Evolutionary conservation across 257 asterid genomes (phyloP).

Genomic region (Solanum clarkiae): DNA sequence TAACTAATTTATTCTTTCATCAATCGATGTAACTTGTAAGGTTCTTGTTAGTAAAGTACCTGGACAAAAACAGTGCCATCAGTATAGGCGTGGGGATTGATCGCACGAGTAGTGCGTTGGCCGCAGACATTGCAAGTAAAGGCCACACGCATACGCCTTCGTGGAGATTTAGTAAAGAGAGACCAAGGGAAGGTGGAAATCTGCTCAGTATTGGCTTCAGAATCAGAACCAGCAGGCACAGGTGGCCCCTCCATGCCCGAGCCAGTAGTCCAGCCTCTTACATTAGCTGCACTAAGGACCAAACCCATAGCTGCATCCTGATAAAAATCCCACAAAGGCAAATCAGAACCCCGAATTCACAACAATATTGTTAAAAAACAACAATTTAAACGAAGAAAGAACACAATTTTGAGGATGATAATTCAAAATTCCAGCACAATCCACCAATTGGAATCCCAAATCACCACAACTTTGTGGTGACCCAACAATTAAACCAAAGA

Average conservation of each 20-base stretch:
- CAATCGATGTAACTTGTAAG: neutral
- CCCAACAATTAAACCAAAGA: neutral
- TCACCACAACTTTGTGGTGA: neutral
- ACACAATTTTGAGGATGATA: neutral
- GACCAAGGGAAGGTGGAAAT: slow-evolving; percentile 96
- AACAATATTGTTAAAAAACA: neutral
- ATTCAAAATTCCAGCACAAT: neutral
- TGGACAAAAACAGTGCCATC: slow-evolving; percentile 98
- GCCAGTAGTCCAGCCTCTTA: slow-evolving; percentile 93
- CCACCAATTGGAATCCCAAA: neutral
- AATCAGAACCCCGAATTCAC: neutral
- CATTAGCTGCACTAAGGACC: slow-evolving; percentile 69
- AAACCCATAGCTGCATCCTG: slow-evolving; percentile 96
- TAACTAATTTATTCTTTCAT: neutral
- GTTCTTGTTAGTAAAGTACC: slow-evolving; percentile 21
- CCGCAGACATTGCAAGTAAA: slow-evolving; percentile 94
- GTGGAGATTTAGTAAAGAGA: slow-evolving; percentile 82
- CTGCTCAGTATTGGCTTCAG: slow-evolving; percentile 25
- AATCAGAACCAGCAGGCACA: slow-evolving; percentile 41
- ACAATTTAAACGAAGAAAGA: neutral
- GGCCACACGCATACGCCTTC: slow-evolving; percentile 93
- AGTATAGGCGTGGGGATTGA: slow-evolving; percentile 93
- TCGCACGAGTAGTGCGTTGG: slow-evolving; percentile 94
- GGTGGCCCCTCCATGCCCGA: slow-evolving; percentile 95
- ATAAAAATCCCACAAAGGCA: neutral